Percentiles rank a stretch among this genome's conserved stretches.
Conservation (phyloP, 139 green algal species). For the Micractinium sp. region DNA sequence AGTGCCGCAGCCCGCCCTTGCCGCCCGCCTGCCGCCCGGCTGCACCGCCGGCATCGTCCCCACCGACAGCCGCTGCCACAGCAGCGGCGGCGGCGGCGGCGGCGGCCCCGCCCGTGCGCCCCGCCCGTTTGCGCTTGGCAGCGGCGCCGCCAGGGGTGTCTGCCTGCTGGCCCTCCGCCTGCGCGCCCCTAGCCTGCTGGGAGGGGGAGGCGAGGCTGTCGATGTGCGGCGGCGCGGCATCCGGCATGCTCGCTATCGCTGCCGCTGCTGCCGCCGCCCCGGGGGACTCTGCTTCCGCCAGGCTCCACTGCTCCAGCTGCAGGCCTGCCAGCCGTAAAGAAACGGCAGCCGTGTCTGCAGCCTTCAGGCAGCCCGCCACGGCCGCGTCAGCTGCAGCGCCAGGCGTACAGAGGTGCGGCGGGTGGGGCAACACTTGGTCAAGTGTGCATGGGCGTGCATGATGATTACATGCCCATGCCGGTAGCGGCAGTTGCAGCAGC, state of each 20-base stretch:
- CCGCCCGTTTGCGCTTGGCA: constrained; percentile 10
- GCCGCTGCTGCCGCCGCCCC: not conserved
- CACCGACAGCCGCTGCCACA: not conserved
- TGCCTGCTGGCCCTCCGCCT: not conserved
- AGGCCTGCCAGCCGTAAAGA: not conserved
- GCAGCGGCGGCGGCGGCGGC: not conserved
- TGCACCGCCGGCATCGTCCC: not conserved
- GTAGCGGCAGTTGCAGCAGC: too few relatives aligned
- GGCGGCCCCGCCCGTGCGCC: not conserved
- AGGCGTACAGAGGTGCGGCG: not conserved
- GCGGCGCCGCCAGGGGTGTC: not conserved
- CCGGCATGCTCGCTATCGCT: not conserved
- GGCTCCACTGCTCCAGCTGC: constrained; percentile 8
- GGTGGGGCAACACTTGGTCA: not conserved
- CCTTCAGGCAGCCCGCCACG: not conserved
- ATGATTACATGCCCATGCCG: not conserved
- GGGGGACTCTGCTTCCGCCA: not conserved
- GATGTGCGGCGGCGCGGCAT: not conserved
- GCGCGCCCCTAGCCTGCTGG: not conserved
- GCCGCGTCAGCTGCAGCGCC: constrained; percentile 9
- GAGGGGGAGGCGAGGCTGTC: not conserved
- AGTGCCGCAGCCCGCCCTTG: constrained; percentile 81
- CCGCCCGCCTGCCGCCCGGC: not conserved
- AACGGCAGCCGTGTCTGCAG: not conserved
- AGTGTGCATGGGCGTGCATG: not conserved